phyloP scores from a whole-genome alignment of 352 stramenopile species.

The Thraustochytrium sp. region DNA sequence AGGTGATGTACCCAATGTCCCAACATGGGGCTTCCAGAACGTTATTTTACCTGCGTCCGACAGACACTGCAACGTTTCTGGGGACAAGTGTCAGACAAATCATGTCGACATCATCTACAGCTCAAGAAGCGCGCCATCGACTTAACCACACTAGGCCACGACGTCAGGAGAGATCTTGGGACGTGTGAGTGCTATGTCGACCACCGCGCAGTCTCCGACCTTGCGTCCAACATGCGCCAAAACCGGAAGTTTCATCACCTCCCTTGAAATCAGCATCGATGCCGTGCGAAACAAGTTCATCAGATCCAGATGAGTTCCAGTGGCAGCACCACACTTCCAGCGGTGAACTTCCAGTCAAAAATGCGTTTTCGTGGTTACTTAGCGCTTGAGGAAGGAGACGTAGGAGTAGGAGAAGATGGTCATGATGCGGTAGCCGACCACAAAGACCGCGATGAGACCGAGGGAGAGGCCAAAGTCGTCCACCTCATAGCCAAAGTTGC shows the following conservation, averaged over 20 bases:
- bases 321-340: conserved; percentile 57
- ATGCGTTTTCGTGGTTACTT: too few species aligned
- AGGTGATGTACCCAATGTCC: too few species aligned
- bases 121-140: too few species aligned
- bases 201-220: too few species aligned
- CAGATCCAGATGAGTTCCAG: too few species aligned
- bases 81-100: not conserved
- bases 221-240: too few species aligned
- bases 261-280: too few species aligned
- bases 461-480: not conserved
- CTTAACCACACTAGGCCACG: too few species aligned
- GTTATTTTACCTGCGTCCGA: not conserved
- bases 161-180: too few species aligned
- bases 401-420: not conserved
- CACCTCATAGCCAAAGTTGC: not conserved
- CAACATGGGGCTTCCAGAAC: too few species aligned
- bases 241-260: conserved; percentile 47
- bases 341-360: conserved; percentile 58
- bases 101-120: not conserved
- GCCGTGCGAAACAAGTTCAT: too few species aligned
- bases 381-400: not conserved
- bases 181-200: too few species aligned
- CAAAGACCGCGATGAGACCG: not conserved
- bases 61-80: not conserved
- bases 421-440: not conserved